These are phyloP conservation scores for Stachybotrys chartarum DNA, from an alignment of 2,329 filamentous ascomycete genomes.

Conservation along the genomic window DNA sequence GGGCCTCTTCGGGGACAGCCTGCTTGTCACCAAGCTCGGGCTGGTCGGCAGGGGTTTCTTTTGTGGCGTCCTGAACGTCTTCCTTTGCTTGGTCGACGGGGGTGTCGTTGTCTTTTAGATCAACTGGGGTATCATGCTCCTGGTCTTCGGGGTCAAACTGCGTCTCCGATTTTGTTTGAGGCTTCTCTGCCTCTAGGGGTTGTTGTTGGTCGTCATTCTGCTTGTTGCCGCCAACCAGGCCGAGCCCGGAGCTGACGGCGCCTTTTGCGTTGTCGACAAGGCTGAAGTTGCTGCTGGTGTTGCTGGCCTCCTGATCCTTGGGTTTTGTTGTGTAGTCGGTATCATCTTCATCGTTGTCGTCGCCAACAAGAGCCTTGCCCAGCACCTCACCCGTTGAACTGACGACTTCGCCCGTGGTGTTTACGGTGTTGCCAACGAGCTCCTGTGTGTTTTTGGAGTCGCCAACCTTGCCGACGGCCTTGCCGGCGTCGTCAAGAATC, in stretches of 20 bases:
- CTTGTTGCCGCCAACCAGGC: constrained; percentile 8
- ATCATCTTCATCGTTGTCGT: constrained; percentile 25
- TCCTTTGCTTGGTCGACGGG: neutral
- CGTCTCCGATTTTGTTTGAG: constrained; percentile 6
- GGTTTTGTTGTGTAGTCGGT: constrained; percentile 32
- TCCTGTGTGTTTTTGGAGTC: constrained; percentile 31
- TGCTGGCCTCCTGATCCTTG: constrained; percentile 16
- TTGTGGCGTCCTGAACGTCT: constrained; percentile 2
- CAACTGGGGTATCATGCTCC: constrained; percentile 7
- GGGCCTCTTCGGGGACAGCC: too few relatives aligned
- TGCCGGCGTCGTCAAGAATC: constrained; percentile 35
- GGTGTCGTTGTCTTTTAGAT: constrained; percentile 11
- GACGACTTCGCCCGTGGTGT: constrained; percentile 25
- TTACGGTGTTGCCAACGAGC: constrained; percentile 33
- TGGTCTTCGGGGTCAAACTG: constrained; percentile 4
- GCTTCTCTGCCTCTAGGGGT: constrained; percentile 9
- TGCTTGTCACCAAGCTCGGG: too few relatives aligned
- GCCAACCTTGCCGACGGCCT: constrained; percentile 33
- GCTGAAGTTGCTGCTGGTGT: constrained; percentile 21
- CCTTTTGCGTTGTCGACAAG: constrained; percentile 20
- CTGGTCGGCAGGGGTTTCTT: too few relatives aligned
- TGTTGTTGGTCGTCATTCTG: constrained; percentile 4
- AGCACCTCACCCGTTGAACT: constrained; percentile 31
- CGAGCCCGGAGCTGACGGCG: constrained; percentile 18
- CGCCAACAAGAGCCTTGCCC: constrained; percentile 30